Conservation (phyloP, 2,329 filamentous ascomycete genomes). For the Clarireedia homoeocarpa region DNA sequence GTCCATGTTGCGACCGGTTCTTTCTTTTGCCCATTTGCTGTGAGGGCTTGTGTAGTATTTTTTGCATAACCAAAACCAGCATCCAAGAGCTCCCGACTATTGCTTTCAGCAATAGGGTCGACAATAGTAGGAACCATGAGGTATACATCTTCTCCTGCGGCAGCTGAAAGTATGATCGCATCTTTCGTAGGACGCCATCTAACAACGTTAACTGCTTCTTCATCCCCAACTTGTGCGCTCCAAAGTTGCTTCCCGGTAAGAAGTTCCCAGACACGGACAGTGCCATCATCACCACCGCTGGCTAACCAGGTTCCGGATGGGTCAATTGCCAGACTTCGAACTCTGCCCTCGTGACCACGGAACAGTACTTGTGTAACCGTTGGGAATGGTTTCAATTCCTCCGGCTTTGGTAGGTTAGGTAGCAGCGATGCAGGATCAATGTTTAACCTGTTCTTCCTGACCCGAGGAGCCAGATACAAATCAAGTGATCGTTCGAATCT, state of each 20-base stretch:
- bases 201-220: conserved; percentile 76
- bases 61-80: conserved; percentile 92
- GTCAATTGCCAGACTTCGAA: conserved; percentile 77
- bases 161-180: conserved; percentile 72
- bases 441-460: conserved; percentile 89
- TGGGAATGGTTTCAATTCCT: conserved; percentile 91
- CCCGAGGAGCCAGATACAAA: conserved; percentile 85
- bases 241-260: conserved; percentile 80
- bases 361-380: conserved; percentile 84
- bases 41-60: conserved; percentile 47
- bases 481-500: conserved; percentile 93
- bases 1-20: conserved; percentile 75
- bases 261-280: conserved; percentile 83
- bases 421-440: conserved; percentile 91
- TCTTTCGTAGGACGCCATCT: conserved; percentile 84
- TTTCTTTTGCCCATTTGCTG: conserved; percentile 54
- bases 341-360: conserved; percentile 78
- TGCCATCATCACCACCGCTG: conserved; percentile 90
- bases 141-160: conserved; percentile 77
- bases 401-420: conserved; percentile 85
- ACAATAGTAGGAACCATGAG: conserved; percentile 70
- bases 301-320: conserved; percentile 80
- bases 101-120: conserved; percentile 64
- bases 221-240: conserved; percentile 69
- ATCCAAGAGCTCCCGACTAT: conserved; percentile 70